Evolutionary conservation across 768 basidiomycete genomes (phyloP), one percentile per base, ranked within the genome.

Genomic region (Lentinus tigrinus): DNA sequence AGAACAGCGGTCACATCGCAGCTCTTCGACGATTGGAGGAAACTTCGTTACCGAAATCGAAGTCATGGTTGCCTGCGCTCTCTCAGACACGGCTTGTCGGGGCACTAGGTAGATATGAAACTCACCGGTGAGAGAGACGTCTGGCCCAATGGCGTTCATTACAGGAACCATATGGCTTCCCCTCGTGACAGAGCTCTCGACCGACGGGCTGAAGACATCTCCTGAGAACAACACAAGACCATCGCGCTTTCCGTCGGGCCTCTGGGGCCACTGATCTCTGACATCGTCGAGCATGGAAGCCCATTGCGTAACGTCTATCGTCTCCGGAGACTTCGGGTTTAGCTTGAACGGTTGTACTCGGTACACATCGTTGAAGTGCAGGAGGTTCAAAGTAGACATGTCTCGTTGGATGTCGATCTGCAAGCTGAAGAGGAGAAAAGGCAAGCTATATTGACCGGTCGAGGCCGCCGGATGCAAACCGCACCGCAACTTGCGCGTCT

Each of bases 91-190:
- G 31, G 31, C 31, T n/a, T 31, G 31, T 11, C 31, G 31, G 1
- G 14, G 14, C 39, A 31, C 54, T 19, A 28, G n/a, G 51, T 52
- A 16, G 31, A 34, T 23, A 11, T 2, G 7, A 6, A 7, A 72
- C 87, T 51, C 31, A 91, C 92, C 93, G 55, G 89, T 85, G 58
- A 93, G 76, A 7, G 93, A 82, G 37, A 87, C 85, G 71, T 95
- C 91, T 23, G 91, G 80, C n/a, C 78, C 82, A 44, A 96, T 77
- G 58, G 80, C 79, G 65, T 95, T 95, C 75, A 95, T 83, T 27
- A 95, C 83, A 2, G 93, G 93, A 63, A 91, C 93, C 92, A 94
- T 92, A 82, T 94, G 93, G 65, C 88, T 91, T 47, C 93, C 93
- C 69, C 93, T 78, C 5, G 93, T 94, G 36, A 96, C 87, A 4